Conservation (phyloP, 148 eudicot genomes). For the Amaranthus cruentus region DNA sequence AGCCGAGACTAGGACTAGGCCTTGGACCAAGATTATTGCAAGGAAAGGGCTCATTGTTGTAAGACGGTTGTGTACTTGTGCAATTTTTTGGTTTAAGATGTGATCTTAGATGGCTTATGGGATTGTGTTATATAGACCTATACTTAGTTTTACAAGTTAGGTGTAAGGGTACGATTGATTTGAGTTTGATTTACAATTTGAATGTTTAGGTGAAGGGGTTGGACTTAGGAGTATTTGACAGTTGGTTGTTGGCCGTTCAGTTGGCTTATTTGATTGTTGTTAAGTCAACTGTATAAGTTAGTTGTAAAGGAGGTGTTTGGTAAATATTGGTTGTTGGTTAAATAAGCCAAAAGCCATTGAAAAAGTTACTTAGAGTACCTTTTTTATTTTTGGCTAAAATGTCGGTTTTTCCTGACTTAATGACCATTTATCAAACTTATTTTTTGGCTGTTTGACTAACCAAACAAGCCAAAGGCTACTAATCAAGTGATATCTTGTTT, state of each 20-base stretch:
- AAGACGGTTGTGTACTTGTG: not conserved
- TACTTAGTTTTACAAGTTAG: slow-evolving; percentile 23
- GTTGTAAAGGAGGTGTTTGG: no score
- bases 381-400: no score
- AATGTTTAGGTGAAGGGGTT: not conserved
- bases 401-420: no score
- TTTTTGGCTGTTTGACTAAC: no score
- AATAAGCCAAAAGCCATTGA: no score
- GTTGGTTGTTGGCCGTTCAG: not conserved
- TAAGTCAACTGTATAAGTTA: no score
- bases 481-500: no score
- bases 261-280: not conserved
- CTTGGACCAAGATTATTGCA: slow-evolving; percentile 26
- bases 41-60: slow-evolving; percentile 27
- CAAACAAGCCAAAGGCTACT: no score
- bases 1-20: slow-evolving; percentile 30
- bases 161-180: slow-evolving; percentile 18
- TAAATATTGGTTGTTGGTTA: no score
- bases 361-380: no score
- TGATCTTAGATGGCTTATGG: not conserved
- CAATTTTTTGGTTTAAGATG: not conserved
- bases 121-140: slow-evolving; percentile 22
- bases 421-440: not conserved
- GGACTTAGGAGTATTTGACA: no score
- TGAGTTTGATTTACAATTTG: slow-evolving; percentile 12